phyloP scores from a whole-genome alignment of 2,329 filamentous ascomycete species.

The Beauveria bassiana region DNA sequence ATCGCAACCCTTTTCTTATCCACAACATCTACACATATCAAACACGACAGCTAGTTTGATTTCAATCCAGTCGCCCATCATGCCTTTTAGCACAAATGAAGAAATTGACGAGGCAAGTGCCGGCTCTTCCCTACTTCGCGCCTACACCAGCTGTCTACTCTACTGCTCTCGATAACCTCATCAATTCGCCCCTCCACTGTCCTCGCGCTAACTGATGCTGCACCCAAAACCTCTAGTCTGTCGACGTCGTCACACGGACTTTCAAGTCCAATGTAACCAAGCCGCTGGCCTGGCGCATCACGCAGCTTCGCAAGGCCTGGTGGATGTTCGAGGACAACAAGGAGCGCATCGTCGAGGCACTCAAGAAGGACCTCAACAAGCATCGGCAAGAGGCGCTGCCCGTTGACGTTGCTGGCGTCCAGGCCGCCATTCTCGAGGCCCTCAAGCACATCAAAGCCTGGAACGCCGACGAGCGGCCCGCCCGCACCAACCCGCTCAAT shows the following conservation, averaged over 20 bases:
- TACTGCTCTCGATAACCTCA: not conserved
- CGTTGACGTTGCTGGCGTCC: conserved; percentile 23
- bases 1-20: not conserved
- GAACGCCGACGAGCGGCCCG: conserved; percentile 27
- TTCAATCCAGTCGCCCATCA: conserved; percentile 18
- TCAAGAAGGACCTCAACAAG: conserved; percentile 28
- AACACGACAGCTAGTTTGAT: not conserved
- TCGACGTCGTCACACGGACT: conserved; percentile 2
- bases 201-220: not conserved
- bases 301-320: conserved; percentile 33
- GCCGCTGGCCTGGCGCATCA: conserved; percentile 29
- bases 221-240: not conserved
- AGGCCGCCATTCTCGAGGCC: conserved; percentile 28
- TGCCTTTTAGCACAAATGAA: conserved; percentile 1
- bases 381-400: conserved; percentile 25
- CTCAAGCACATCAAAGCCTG: conserved; percentile 32
- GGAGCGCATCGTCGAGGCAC: conserved; percentile 22
- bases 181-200: not conserved
- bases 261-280: conserved; percentile 23
- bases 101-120: conserved; percentile 9
- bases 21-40: not conserved
- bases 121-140: not conserved
- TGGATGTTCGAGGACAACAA: conserved; percentile 34
- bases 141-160: not conserved
- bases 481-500: conserved; percentile 22